Evolutionary conservation across 2,329 filamentous ascomycete genomes (phyloP).

Genomic region (Corinectria fuckeliana): DNA sequence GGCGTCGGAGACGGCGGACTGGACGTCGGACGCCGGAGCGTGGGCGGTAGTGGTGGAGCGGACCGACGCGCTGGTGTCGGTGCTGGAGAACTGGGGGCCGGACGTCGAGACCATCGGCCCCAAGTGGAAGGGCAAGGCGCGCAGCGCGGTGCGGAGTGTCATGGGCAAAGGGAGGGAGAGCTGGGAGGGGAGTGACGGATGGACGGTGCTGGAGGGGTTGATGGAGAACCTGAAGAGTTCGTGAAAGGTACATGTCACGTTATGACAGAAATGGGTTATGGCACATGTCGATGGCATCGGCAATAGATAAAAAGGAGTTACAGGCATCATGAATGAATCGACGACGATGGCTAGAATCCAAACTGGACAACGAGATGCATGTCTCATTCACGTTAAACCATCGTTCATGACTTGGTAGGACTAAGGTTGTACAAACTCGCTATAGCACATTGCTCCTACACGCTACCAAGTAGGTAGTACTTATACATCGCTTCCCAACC

Average conservation of each 20-base stretch:
- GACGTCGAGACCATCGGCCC: constrained; percentile 72
- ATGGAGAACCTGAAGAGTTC: constrained; percentile 60
- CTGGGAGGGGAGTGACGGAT: constrained; percentile 81
- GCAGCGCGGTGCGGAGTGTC: constrained; percentile 82
- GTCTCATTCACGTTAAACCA: not conserved
- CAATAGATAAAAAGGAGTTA: not conserved
- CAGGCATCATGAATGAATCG: not conserved
- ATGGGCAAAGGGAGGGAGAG: constrained; percentile 80
- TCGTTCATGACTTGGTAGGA: no score
- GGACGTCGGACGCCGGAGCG: constrained; percentile 61
- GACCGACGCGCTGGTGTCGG: constrained; percentile 81
- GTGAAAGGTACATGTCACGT: not conserved
- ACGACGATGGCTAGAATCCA: not conserved
- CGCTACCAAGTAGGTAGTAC: not conserved
- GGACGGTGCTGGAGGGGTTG: constrained; percentile 64
- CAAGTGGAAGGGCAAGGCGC: constrained; percentile 88
- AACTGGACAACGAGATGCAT: not conserved
- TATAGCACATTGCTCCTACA: constrained; percentile 7
- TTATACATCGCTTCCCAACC: constrained; percentile 4
- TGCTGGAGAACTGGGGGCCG: constrained; percentile 80
- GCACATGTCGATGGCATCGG: not conserved
- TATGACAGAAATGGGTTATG: constrained; percentile 7
- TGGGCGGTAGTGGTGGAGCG: constrained; percentile 78
- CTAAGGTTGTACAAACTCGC: not conserved
- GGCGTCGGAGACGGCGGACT: constrained; percentile 45